These are phyloP conservation scores for Penicillium steckii DNA, from an alignment of 495 filamentous ascomycete genomes.

Conservation along the genomic window DNA sequence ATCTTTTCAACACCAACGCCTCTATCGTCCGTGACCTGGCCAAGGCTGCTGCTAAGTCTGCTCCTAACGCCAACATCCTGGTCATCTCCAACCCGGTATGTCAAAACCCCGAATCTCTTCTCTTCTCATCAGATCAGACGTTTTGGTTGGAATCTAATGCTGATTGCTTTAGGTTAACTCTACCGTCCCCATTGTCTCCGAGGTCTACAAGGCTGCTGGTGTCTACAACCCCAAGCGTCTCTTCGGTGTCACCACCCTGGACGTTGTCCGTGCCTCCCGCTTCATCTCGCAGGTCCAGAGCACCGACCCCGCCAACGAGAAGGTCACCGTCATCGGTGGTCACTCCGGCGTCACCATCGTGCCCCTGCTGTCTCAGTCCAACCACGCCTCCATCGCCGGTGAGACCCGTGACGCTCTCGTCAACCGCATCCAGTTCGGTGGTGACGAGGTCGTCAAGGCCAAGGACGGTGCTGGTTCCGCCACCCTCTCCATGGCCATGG, in stretches of 20 bases:
- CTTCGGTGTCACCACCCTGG: slow-evolving; percentile 98
- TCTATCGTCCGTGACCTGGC: slow-evolving; percentile 98
- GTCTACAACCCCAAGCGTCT: slow-evolving; percentile 99
- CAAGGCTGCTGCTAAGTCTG: slow-evolving; percentile 86
- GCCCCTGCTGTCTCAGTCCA: slow-evolving; percentile 92
- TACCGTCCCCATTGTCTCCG: slow-evolving; percentile 94
- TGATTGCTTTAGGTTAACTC: slow-evolving; percentile 70
- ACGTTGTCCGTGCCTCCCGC: slow-evolving; percentile 94
- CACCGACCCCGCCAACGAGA: slow-evolving; percentile 87
- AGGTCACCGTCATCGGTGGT: slow-evolving; percentile 92
- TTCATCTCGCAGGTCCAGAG: slow-evolving; percentile 93
- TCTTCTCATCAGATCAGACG: not conserved
- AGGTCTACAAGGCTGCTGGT: slow-evolving; percentile 89
- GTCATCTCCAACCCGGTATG: slow-evolving; percentile 94
- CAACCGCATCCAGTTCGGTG: slow-evolving; percentile 97
- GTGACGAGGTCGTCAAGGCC: slow-evolving; percentile 98
- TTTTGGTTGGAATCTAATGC: not conserved
- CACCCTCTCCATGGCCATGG: slow-evolving; percentile 98
- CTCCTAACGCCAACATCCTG: slow-evolving; percentile 91
- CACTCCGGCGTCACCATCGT: slow-evolving; percentile 99
- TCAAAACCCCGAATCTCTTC: no score
- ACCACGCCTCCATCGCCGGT: slow-evolving; percentile 76
- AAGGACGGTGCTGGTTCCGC: slow-evolving; percentile 98
- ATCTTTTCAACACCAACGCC: slow-evolving; percentile 99
- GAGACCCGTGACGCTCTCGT: slow-evolving; percentile 73